phyloP scores from a whole-genome alignment of 1,284 basidiomycete genomes.

The Melanopsichium pennsylvanicum region DNA sequence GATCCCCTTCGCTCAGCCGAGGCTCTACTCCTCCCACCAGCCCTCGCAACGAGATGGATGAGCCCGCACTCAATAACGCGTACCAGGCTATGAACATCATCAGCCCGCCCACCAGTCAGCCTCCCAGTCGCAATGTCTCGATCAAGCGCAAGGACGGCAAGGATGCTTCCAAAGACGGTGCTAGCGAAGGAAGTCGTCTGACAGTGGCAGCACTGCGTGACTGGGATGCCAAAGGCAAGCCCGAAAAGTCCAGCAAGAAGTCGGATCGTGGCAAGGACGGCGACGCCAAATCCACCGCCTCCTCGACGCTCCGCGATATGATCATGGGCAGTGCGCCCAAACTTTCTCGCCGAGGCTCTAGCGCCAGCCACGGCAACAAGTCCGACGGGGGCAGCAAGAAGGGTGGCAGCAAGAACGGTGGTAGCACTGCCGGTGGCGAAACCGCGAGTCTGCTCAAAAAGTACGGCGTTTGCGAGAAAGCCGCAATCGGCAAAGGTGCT shows the following conservation, averaged over 20 bases:
- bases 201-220: constrained; percentile 61
- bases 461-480: constrained; percentile 96
- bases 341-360: constrained; percentile 58
- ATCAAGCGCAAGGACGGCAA: constrained; percentile 48
- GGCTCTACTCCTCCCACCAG: constrained; percentile 50
- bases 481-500: constrained; percentile 96
- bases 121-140: constrained; percentile 56
- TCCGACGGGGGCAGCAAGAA: constrained; percentile 58
- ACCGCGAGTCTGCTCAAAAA: constrained; percentile 73
- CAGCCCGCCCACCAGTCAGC: constrained; percentile 41
- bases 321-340: constrained; percentile 63
- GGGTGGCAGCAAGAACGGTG: constrained; percentile 42
- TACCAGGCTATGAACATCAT: constrained; percentile 51
- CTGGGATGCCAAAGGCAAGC: constrained; percentile 55
- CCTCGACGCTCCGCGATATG: constrained; percentile 62
- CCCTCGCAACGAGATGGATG: constrained; percentile 48
- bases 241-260: constrained; percentile 43
- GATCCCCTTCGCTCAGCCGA: constrained; percentile 39
- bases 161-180: constrained; percentile 18
- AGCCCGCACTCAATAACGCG: constrained; percentile 29
- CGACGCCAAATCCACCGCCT: constrained; percentile 58
- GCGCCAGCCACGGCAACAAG: constrained; percentile 51
- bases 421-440: constrained; percentile 51
- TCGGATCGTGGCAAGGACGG: constrained; percentile 48
- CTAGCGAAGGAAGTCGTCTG: constrained; percentile 44